Conservation (phyloP, 148 eudicot species). For the Spergularia bocconei region DNA sequence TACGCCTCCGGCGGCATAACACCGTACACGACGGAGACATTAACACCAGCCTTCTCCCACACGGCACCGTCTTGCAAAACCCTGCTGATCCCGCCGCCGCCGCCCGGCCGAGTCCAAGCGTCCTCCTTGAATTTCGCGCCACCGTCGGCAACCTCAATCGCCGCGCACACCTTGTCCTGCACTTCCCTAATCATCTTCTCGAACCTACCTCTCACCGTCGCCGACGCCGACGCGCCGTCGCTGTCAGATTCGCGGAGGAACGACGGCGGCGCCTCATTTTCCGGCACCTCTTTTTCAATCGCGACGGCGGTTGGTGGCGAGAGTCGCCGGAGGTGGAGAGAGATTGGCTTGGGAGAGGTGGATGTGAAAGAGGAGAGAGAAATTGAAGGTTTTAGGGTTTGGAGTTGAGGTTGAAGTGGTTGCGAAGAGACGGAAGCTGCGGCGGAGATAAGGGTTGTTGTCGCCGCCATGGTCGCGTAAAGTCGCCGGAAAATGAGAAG, state of each 20-base stretch:
- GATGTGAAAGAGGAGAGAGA: constrained; percentile 7
- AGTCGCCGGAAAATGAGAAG: neutral
- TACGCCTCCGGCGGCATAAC: constrained; percentile 98
- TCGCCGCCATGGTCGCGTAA: constrained; percentile 21
- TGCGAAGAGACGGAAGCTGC: constrained; percentile 12
- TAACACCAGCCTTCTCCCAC: constrained; percentile 90
- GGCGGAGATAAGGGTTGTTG: constrained; percentile 23
- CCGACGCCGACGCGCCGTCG: constrained; percentile 9
- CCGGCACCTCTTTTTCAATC: constrained; percentile 76
- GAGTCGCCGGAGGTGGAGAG: neutral
- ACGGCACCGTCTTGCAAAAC: constrained; percentile 84
- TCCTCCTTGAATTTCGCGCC: constrained; percentile 83
- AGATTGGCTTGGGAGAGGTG: neutral
- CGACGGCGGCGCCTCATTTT: constrained; percentile 57
- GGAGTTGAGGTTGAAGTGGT: constrained; percentile 8
- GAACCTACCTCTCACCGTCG: constrained; percentile 59
- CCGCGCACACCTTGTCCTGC: constrained; percentile 66
- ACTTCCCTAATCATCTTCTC: constrained; percentile 87
- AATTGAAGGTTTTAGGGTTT: constrained; percentile 9
- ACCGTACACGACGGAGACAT: constrained; percentile 84
- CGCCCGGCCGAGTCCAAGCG: constrained; percentile 88
- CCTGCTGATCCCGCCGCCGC: constrained; percentile 96
- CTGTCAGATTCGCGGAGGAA: constrained; percentile 65
- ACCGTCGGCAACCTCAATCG: constrained; percentile 72
- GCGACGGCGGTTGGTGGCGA: constrained; percentile 24